Conservation (phyloP, 352 stramenopile species). For the Phytopythium chamaehyphon region DNA sequence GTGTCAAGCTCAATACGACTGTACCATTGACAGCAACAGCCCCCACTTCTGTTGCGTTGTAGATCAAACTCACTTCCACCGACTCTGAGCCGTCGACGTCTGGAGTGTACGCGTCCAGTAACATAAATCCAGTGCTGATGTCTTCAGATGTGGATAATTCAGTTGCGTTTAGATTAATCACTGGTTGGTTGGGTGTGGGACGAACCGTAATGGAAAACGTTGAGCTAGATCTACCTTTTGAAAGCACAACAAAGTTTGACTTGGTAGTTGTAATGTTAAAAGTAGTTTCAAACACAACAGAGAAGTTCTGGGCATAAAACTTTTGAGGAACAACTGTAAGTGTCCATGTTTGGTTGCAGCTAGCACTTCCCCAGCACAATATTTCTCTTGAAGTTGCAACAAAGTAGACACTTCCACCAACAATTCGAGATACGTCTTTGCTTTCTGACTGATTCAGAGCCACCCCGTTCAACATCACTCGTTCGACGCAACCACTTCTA, state of each 20-base stretch:
- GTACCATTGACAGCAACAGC: slow-evolving; percentile 25
- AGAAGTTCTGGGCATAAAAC: too few species aligned
- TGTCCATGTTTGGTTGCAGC: too few species aligned
- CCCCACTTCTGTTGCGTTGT: slow-evolving; percentile 28
- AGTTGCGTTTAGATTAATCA: slow-evolving; percentile 24
- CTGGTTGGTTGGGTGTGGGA: slow-evolving; percentile 31
- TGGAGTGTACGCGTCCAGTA: slow-evolving; percentile 32
- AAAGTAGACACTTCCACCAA: too few species aligned
- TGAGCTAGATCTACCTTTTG: slow-evolving; percentile 17
- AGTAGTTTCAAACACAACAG: too few species aligned
- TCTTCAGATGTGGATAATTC: slow-evolving; percentile 30
- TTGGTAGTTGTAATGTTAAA: background rate
- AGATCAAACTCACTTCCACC: slow-evolving; percentile 31
- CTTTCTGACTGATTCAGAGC: background rate
- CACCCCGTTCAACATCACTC: background rate
- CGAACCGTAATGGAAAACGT: slow-evolving; percentile 28
- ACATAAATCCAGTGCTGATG: slow-evolving; percentile 18
- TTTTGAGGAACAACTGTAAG: too few species aligned
- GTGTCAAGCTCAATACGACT: slow-evolving; percentile 2
- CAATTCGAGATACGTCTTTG: too few species aligned
- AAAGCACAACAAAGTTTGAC: slow-evolving; percentile 16
- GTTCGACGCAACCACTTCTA: background rate
- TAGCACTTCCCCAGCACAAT: too few species aligned
- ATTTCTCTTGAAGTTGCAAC: too few species aligned
- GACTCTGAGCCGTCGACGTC: slow-evolving; percentile 46